Base-by-base conservation (phyloP, 2,329 filamentous ascomycete genomes). In the Fusarium compactum region DNA sequence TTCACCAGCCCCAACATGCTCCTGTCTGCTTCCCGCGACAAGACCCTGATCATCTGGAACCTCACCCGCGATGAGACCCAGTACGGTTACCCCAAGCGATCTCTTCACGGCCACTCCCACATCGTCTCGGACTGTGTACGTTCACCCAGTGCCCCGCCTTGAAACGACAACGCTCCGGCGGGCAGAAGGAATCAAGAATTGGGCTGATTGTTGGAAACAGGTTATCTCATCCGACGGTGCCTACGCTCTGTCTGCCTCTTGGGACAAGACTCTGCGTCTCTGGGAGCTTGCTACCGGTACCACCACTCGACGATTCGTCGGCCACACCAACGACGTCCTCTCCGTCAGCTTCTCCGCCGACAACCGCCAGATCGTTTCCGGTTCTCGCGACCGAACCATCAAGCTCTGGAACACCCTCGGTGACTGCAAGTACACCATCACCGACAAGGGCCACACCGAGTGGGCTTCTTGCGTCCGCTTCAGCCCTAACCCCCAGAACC, bases 351-450 rank as follows among this genome's bases (percentile, higher is more conserved):
- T 99, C 93, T 98, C 96, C 80, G 96, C 96, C 90, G 96, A 99
- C 90, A 98, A 98, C 93, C 93, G 96, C 83, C 96, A 98, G 90
- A 98, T 99, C 85, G 96, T 98, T 80, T 98, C 96, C 76, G 96
- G 95, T 77, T 98, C 96, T 75, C 95, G 96, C 84, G 96, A 99
- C 89, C 92, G 94, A 84, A 94, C 93, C 82, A 98, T 99, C 90
- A 99, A 98, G 93, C 92, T 99, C 80, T 99, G 96, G 96, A 99
- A 99, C 90, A 99, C 96, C 79, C 94, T 99, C 76, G 96, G 96
- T 86, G 96, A 99, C 91, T 99, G 96, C 95, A 99, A 99, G 90
- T 99, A 91, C 92, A 99, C 95, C 88, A 98, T 99, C 89, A 97
- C 94, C 86, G 96, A 99, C 84, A 99, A 99, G 92, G 96, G 96